These are phyloP conservation scores for Fraxinus floribunda DNA, from an alignment of 305 asterid species.

Conservation along the genomic window DNA sequence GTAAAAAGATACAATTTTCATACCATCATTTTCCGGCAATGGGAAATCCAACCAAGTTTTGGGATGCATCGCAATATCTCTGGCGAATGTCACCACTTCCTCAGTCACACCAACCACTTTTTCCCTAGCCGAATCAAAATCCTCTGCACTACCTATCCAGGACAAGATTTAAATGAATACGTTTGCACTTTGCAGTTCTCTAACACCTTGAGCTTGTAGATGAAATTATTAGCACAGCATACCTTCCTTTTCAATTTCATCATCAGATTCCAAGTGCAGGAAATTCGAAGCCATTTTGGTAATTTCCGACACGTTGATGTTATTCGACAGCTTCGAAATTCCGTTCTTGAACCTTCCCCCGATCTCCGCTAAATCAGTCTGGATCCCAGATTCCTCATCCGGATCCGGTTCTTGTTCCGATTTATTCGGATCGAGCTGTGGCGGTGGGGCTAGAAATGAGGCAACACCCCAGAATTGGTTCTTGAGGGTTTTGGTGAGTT, in stretches of 20 bases:
- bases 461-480: constrained; percentile 99
- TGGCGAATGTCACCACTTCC: constrained; percentile 78
- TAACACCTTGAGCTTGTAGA: neutral
- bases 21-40: constrained; percentile 52
- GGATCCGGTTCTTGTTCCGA: constrained; percentile 8
- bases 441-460: constrained; percentile 88
- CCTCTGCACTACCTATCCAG: neutral
- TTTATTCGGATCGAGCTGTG: constrained; percentile 33
- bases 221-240: constrained; percentile 9
- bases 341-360: constrained; percentile 91
- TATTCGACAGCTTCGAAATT: constrained; percentile 62
- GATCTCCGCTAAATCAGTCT: constrained; percentile 74
- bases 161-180: neutral
- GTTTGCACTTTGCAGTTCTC: neutral
- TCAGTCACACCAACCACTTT: constrained; percentile 79
- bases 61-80: constrained; percentile 83
- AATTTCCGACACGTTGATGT: constrained; percentile 69
- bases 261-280: constrained; percentile 78
- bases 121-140: constrained; percentile 18
- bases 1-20: neutral
- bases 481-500: constrained; percentile 73
- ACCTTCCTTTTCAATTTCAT: constrained; percentile 46
- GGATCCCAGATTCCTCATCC: constrained; percentile 35
- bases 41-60: constrained; percentile 96
- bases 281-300: constrained; percentile 81